Conservation (phyloP, 768 basidiomycete species). For the Boletus edulis region DNA sequence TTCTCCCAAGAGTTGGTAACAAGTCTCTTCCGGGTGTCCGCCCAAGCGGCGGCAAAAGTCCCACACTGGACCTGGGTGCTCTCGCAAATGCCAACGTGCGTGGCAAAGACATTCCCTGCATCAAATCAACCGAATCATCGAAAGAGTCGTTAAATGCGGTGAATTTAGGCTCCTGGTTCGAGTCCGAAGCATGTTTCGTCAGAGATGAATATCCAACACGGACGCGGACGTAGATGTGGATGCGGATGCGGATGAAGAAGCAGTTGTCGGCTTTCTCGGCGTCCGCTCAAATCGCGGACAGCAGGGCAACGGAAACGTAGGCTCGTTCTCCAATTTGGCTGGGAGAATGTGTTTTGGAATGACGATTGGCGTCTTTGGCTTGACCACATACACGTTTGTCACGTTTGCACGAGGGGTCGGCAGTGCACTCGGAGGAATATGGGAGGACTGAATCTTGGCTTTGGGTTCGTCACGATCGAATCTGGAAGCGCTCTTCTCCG, state of each 20-base stretch:
- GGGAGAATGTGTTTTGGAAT: constrained; percentile 50
- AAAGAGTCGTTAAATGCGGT: constrained; percentile 30
- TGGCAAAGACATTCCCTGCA: constrained; percentile 49
- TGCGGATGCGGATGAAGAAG: constrained; percentile 7
- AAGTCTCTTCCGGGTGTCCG: constrained; percentile 66
- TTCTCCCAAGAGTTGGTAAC: constrained; percentile 47
- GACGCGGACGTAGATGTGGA: constrained; percentile 25
- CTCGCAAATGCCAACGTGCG: constrained; percentile 52
- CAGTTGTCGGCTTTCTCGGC: constrained; percentile 22
- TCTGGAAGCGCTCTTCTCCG: constrained; percentile 39
- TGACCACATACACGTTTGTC: constrained; percentile 36
- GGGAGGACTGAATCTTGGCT: constrained; percentile 45
- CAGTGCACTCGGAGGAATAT: constrained; percentile 19
- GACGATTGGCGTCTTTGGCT: constrained; percentile 56
- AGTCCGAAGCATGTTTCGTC: constrained; percentile 27
- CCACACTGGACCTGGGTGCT: constrained; percentile 34
- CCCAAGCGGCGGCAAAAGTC: constrained; percentile 40
- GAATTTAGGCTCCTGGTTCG: constrained; percentile 42
- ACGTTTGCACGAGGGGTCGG: constrained; percentile 38
- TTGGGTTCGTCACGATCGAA: constrained; percentile 51
- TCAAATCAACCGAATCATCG: constrained; percentile 39
- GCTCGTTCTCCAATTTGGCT: constrained; percentile 62
- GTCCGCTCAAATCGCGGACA: constrained; percentile 28
- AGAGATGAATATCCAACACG: constrained; percentile 48
- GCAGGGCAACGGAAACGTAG: constrained; percentile 45